A percentile compares a stretch with the other conserved stretches of the same genome.
phyloP scores from a whole-genome alignment of 2,329 filamentous ascomycete species.

The Xylariales sp. region DNA sequence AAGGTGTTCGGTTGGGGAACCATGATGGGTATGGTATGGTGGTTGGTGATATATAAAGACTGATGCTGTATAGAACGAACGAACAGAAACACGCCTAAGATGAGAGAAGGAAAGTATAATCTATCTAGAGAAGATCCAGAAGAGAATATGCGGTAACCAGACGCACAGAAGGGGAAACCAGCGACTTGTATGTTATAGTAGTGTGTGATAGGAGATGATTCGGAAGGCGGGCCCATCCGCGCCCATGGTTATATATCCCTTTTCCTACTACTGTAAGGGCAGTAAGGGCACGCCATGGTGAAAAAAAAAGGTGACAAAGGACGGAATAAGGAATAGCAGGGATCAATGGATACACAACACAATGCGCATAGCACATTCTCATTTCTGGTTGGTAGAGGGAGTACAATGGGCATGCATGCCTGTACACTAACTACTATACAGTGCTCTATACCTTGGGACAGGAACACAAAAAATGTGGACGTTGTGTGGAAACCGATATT shows the following conservation, averaged over 20 bases:
- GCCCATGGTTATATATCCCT: slow-evolving; percentile 15
- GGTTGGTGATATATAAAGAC: background rate
- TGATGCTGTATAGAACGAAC: background rate
- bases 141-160: slow-evolving; percentile 4
- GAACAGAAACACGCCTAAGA: background rate
- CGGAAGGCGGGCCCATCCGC: background rate
- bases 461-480: slow-evolving; percentile 3
- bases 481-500: slow-evolving; percentile 12
- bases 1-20: slow-evolving; percentile 12
- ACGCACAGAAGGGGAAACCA: background rate
- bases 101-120: slow-evolving; percentile 5
- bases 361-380: slow-evolving; percentile 15
- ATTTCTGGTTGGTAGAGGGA: slow-evolving; percentile 15
- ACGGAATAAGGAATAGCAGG: slow-evolving; percentile 2
- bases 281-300: background rate
- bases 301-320: background rate
- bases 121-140: background rate
- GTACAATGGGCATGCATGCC: background rate
- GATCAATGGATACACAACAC: slow-evolving; percentile 1
- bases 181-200: background rate
- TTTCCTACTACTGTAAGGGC: background rate
- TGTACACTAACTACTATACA: background rate
- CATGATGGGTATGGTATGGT: slow-evolving; percentile 21
- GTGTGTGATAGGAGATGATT: background rate
- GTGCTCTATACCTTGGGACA: slow-evolving; percentile 6